phyloP scores from a whole-genome alignment of 177 flowering plant species.

The Vitis hybrid region DNA sequence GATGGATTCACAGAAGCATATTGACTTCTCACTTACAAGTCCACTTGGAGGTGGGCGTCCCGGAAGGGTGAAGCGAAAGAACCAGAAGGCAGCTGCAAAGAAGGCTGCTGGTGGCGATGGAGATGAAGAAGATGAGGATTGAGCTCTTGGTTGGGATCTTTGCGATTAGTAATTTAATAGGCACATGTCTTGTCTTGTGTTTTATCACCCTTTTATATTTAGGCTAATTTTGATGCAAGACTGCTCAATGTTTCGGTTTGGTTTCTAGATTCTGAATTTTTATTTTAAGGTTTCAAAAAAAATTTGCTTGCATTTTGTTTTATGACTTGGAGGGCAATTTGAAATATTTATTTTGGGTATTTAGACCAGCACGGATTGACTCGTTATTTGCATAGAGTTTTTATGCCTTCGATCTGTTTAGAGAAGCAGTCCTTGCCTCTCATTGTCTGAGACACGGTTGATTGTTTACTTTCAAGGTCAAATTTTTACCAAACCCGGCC shows the following conservation, averaged over 20 bases:
- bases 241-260: neutral
- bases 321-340: neutral
- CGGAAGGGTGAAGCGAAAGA: constrained; percentile 49
- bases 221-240: too few species aligned
- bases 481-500: too few species aligned
- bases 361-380: neutral
- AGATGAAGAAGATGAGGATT: constrained; percentile 47
- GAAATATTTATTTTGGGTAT: neutral
- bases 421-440: too few species aligned
- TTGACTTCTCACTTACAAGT: constrained; percentile 52
- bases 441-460: too few species aligned
- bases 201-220: neutral
- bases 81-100: constrained; percentile 44
- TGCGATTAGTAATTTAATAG: neutral
- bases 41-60: constrained; percentile 49
- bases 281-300: neutral
- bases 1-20: constrained; percentile 51
- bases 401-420: too few species aligned
- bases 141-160: neutral
- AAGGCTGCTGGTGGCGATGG: constrained; percentile 48
- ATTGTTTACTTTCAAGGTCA: too few species aligned
- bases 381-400: too few species aligned
- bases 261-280: too few species aligned
- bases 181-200: neutral
- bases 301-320: neutral